phyloP scores from a whole-genome alignment of 495 filamentous ascomycete species.

The Talaromyces wortmannii region DNA sequence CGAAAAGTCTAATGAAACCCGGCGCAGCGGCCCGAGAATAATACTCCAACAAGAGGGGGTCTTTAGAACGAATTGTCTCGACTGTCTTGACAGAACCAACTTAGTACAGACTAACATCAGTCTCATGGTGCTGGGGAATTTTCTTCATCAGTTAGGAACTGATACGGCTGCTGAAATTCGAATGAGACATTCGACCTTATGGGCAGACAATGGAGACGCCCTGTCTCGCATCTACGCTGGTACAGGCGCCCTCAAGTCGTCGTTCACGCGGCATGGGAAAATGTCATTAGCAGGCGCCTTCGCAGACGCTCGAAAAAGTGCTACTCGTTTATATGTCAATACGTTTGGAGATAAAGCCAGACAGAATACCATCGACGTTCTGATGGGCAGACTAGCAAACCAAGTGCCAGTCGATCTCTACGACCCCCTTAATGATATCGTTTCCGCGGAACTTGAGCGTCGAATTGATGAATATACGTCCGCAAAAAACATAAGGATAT shows the following conservation, averaged over 20 bases:
- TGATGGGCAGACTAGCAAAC: conserved; percentile 77
- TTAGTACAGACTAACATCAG: conserved; percentile 93
- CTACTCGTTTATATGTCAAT: conserved; percentile 89
- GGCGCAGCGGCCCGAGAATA: conserved; percentile 32
- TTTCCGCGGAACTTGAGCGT: conserved; percentile 67
- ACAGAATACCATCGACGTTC: conserved; percentile 89
- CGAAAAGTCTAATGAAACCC: conserved; percentile 11
- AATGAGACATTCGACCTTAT: conserved; percentile 82
- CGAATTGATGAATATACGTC: conserved; percentile 47
- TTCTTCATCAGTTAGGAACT: conserved; percentile 62
- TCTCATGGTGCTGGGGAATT: conserved; percentile 79
- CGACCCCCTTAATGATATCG: conserved; percentile 90
- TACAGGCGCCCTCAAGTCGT: conserved; percentile 90
- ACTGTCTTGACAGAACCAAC: conserved; percentile 94
- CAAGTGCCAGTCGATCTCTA: conserved; percentile 80
- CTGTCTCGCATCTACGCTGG: conserved; percentile 94
- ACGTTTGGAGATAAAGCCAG: conserved; percentile 92
- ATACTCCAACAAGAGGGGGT: conserved; percentile 88
- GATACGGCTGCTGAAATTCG: conserved; percentile 71
- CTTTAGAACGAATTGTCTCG: conserved; percentile 92
- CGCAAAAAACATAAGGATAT: conserved; percentile 51
- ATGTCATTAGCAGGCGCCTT: conserved; percentile 94
- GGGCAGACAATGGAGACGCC: conserved; percentile 98
- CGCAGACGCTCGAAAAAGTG: conserved; percentile 90
- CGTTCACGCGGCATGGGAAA: conserved; percentile 92